A percentile compares a stretch with the other conserved stretches of the same genome.
Evolutionary conservation across 352 stramenopile species (phyloP).

Genomic region (Phytopythium oedochilum): DNA sequence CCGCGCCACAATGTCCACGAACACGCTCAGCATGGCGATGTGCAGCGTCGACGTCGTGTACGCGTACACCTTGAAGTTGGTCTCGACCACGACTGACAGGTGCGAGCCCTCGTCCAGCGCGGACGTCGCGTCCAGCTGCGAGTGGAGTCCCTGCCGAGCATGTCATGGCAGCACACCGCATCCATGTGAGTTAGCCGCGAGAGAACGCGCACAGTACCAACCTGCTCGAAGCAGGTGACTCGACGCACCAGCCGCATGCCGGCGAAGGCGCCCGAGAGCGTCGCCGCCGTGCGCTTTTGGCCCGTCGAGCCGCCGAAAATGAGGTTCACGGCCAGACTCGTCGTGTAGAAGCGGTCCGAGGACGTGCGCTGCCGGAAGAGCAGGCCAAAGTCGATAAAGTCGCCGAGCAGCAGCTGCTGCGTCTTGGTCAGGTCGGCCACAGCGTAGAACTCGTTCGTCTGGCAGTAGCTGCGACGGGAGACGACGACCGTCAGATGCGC

Average conservation of each 20-base stretch:
- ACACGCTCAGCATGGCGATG: conserved; percentile 91
- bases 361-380: conserved; percentile 59
- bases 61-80: conserved; percentile 91
- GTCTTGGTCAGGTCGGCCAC: conserved; percentile 70
- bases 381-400: conserved; percentile 87
- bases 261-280: conserved; percentile 42
- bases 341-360: conserved; percentile 84
- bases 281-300: conserved; percentile 49
- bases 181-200: no score
- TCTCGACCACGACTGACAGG: conserved; percentile 83
- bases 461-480: conserved; percentile 48
- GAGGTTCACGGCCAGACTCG: conserved; percentile 85
- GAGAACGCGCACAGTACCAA: no score
- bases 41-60: conserved; percentile 89
- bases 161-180: no score
- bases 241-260: conserved; percentile 22
- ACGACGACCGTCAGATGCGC: background rate
- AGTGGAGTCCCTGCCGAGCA: conserved; percentile 35
- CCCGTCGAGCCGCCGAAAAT: conserved; percentile 81
- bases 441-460: conserved; percentile 83
- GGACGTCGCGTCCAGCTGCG: conserved; percentile 30
- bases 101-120: conserved; percentile 30
- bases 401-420: conserved; percentile 68
- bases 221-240: background rate
- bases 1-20: conserved; percentile 87